Evolutionary conservation across 768 basidiomycete species (phyloP).

Genomic region (Auricularia sp.): DNA sequence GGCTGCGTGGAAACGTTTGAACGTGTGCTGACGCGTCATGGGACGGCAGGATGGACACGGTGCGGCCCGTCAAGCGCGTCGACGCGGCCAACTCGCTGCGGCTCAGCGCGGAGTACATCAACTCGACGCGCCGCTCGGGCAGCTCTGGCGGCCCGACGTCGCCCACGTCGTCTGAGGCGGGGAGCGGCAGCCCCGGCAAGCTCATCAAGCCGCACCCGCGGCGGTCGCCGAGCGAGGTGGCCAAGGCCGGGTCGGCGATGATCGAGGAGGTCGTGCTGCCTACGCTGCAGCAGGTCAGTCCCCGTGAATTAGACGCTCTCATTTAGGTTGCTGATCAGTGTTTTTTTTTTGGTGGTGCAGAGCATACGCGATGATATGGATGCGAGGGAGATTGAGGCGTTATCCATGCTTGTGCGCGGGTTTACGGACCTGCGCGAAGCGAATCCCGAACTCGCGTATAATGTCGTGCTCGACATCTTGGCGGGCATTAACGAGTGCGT

Average conservation of each 20-base stretch:
- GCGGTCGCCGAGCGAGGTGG: conserved; percentile 44
- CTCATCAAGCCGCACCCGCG: conserved; percentile 24
- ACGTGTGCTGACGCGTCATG: not conserved
- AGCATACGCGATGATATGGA: conserved; percentile 52
- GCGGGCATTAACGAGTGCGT: conserved; percentile 86
- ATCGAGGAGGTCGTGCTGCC: conserved; percentile 83
- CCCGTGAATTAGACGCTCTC: conserved; percentile 36
- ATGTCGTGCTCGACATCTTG: conserved; percentile 79
- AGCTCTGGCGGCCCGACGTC: conserved; percentile 28
- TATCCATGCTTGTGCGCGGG: conserved; percentile 83
- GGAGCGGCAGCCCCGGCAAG: conserved; percentile 3
- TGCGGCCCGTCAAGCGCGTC: conserved; percentile 88
- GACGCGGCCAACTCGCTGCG: conserved; percentile 69
- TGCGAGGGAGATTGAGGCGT: conserved; percentile 76
- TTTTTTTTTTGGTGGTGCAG: conserved; percentile 8
- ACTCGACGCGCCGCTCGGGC: conserved; percentile 39
- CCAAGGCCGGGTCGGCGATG: conserved; percentile 56
- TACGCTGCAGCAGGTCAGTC: conserved; percentile 42
- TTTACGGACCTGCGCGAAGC: conserved; percentile 77
- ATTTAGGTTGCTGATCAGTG: not conserved
- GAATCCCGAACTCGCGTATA: conserved; percentile 80
- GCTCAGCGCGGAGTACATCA: conserved; percentile 73
- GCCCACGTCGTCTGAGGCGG: conserved; percentile 39
- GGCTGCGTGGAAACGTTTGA: not conserved
- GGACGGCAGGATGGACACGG: conserved; percentile 53